These are phyloP conservation scores for Pseudocercospora fijiensis DNA, from an alignment of 2,329 filamentous ascomycete genomes.

Conservation along the genomic window DNA sequence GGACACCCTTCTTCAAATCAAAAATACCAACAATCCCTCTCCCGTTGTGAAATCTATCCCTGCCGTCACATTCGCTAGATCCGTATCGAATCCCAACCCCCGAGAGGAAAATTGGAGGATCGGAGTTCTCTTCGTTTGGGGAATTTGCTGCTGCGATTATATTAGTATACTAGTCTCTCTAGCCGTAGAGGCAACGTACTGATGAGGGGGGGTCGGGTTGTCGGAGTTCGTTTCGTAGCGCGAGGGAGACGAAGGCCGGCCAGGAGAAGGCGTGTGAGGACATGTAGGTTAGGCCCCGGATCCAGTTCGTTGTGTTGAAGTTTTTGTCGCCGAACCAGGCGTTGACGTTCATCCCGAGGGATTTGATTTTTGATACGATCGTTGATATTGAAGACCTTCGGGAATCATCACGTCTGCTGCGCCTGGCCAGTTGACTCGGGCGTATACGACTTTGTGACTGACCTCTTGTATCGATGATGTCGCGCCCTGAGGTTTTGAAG, in stretches of 20 bases:
- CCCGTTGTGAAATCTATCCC: conserved; percentile 40
- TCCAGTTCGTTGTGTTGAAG: conserved; percentile 60
- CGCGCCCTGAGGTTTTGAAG: conserved; percentile 31
- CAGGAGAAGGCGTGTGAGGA: conserved; percentile 51
- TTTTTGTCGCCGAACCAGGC: conserved; percentile 58
- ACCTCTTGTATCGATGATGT: conserved; percentile 39
- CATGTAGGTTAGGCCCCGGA: conserved; percentile 61
- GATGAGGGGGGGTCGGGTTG: conserved; percentile 36
- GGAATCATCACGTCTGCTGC: conserved; percentile 61
- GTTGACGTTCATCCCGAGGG: conserved; percentile 61
- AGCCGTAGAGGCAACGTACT: conserved; percentile 50
- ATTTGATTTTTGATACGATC: conserved; percentile 59
- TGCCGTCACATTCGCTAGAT: conserved; percentile 45
- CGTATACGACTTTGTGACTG: conserved; percentile 44
- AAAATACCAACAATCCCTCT: conserved; percentile 52
- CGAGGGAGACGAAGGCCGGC: conserved; percentile 51
- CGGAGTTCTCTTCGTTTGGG: conserved; percentile 53
- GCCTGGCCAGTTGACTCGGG: conserved; percentile 63
- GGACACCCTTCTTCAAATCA: too few species aligned
- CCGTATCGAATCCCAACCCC: conserved; percentile 60
- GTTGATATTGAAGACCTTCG: conserved; percentile 61
- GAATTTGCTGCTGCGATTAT: conserved; percentile 51
- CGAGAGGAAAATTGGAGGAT: conserved; percentile 59
- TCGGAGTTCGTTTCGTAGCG: conserved; percentile 57
- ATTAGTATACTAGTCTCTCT: conserved; percentile 57